Percentiles rank a stretch among this genome's conserved stretches.
phyloP scores from a whole-genome alignment of 805 yeast species.

The Candida railenensis region DNA sequence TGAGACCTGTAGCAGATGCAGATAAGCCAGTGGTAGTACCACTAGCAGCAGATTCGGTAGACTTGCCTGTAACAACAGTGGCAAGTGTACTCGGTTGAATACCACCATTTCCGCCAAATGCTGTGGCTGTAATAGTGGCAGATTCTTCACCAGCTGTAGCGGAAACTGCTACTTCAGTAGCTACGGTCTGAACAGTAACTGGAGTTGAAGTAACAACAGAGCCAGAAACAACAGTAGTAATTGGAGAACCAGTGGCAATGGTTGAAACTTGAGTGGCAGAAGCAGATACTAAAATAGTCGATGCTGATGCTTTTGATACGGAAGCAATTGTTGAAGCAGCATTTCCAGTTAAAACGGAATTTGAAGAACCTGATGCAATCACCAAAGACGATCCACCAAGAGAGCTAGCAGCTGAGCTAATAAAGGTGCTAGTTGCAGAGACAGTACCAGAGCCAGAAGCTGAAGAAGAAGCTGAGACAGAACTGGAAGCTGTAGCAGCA shows the following conservation, averaged over 20 bases:
- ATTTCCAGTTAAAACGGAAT: slow-evolving; percentile 4
- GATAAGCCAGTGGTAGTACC: neutral
- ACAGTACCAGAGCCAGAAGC: slow-evolving; percentile 5
- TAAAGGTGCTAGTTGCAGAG: slow-evolving; percentile 6
- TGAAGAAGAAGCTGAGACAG: slow-evolving; percentile 7
- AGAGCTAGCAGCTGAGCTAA: slow-evolving; percentile 10
- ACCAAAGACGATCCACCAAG: slow-evolving; percentile 8
- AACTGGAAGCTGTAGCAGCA: slow-evolving; percentile 5
- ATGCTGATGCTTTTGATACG: no score
- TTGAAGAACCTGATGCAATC: slow-evolving; percentile 11
- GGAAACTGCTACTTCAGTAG: neutral
- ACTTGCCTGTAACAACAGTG: neutral
- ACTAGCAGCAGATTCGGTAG: neutral
- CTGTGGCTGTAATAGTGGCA: neutral
- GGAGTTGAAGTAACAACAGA: neutral
- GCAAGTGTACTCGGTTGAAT: neutral
- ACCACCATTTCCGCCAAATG: neutral
- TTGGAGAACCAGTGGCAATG: neutral
- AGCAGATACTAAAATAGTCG: slow-evolving; percentile 11
- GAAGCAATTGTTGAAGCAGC: slow-evolving; percentile 13
- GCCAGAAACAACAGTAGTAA: neutral
- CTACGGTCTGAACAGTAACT: neutral
- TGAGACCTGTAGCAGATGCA: neutral
- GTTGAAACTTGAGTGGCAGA: neutral
- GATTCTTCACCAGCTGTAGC: neutral